Conservation (phyloP, 768 basidiomycete genomes). For the Leucocoprinus sp. region DNA sequence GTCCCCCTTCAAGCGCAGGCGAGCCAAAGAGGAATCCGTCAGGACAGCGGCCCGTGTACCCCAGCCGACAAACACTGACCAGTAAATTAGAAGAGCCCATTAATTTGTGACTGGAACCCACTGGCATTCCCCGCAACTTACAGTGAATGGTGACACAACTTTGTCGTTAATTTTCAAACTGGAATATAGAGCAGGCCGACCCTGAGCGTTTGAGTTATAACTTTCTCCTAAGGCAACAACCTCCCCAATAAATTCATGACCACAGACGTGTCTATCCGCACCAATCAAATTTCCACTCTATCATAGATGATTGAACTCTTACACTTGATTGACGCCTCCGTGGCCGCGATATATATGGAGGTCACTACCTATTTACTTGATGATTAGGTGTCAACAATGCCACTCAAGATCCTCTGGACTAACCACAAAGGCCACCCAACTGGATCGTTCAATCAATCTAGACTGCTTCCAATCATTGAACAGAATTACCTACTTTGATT, state of each 20-base stretch:
- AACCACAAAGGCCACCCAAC: background rate
- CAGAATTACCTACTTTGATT: slow-evolving; percentile 41
- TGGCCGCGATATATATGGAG: slow-evolving; percentile 69
- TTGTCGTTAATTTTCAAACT: slow-evolving; percentile 63
- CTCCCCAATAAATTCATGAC: slow-evolving; percentile 75
- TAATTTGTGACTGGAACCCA: slow-evolving; percentile 27
- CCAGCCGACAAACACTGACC: slow-evolving; percentile 58
- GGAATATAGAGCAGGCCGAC: slow-evolving; percentile 55
- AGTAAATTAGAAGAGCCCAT: background rate
- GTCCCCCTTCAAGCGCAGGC: slow-evolving; percentile 58
- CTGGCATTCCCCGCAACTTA: slow-evolving; percentile 84
- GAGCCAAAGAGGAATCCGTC: slow-evolving; percentile 59
- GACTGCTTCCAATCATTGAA: background rate
- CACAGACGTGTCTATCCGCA: slow-evolving; percentile 46
- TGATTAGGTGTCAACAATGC: background rate
- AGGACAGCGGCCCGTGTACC: slow-evolving; percentile 65
- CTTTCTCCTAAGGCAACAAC: slow-evolving; percentile 58
- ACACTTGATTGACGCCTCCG: slow-evolving; percentile 44
- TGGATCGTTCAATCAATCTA: slow-evolving; percentile 30
- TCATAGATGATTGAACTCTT: slow-evolving; percentile 16
- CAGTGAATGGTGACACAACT: slow-evolving; percentile 74
- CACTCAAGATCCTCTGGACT: background rate
- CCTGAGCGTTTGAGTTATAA: slow-evolving; percentile 32
- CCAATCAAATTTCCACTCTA: background rate
- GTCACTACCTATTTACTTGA: slow-evolving; percentile 52